Base-by-base conservation (phyloP, 768 basidiomycete genomes). In the Lentinula detonsa region DNA sequence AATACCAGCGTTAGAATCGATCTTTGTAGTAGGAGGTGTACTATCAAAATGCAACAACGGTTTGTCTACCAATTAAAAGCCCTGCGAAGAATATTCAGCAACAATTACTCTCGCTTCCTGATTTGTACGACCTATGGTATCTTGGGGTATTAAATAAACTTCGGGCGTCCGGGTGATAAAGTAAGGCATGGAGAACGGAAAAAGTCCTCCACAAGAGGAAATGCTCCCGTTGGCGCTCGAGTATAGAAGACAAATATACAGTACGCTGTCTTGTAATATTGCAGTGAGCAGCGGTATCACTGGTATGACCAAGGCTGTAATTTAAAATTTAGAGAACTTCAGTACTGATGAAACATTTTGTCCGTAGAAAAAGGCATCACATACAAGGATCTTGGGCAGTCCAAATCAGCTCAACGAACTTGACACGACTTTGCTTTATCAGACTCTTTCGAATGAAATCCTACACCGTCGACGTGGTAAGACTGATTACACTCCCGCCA, bases 401-500 rank as follows among this genome's bases (percentile, higher is more conserved):
- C 85, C 85, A 86, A 9, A 84, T 68, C 35, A 87, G 69, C 43
- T 84, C 78, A 60, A 85, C 74, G 21, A 75, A 62, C 54, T 75
- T 73, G 10, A 75, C 70, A 53, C 77, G 73, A 42, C 76, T 76
- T 4, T 67, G 65, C 1, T 76, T 75, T 7, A 65, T 64, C 1
- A 69, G 51, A 40, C 68, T 70, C 61, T 72, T 65, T 58, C 70
- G 64, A 42, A 85, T 72, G 3, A 86, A 72, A 43, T 85, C 82
- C 49, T 83, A 75, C 15, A 81, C 74, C 6, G 75, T 68, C 10
- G 78, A 71, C 23, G 85, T 69, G 1, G 76, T 75, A 62, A 81
- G 83, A 5, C 84, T 79, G 69, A 87, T 81, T 2, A 86, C 86
- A 40, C 79, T 81, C 3, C 86, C 86, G 5, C 84, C 86, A 5